phyloP scores from a whole-genome alignment of 2,329 filamentous ascomycete species.

The Penicillium occitanis region DNA sequence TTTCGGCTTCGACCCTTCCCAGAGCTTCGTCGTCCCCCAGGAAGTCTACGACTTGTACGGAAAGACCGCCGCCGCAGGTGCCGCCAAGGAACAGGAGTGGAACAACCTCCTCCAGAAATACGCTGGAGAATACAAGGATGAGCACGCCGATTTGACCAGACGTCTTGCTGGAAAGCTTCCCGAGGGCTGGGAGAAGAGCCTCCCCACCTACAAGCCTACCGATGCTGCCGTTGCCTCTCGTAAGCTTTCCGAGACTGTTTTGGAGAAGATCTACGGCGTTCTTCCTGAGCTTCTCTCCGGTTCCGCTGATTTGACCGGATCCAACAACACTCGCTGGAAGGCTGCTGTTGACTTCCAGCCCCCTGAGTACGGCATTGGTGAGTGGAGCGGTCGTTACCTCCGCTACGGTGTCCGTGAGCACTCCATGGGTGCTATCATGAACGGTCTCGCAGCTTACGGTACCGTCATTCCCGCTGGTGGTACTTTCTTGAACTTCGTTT shows the following conservation, averaged over 20 bases:
- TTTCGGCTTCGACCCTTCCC: constrained; percentile 93
- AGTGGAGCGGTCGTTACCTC: constrained; percentile 84
- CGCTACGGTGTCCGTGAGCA: constrained; percentile 55
- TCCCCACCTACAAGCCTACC: constrained; percentile 84
- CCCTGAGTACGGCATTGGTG: constrained; percentile 77
- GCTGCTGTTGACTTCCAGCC: constrained; percentile 96
- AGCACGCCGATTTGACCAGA: constrained; percentile 77
- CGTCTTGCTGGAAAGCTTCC: constrained; percentile 81
- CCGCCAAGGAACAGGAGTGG: constrained; percentile 90
- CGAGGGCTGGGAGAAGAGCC: constrained; percentile 91
- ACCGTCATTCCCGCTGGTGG: constrained; percentile 90
- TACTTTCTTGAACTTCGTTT: constrained; percentile 99
- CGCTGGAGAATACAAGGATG: constrained; percentile 69
- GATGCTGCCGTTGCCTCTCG: constrained; percentile 86
- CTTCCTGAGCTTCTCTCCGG: constrained; percentile 92
- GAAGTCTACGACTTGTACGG: constrained; percentile 89
- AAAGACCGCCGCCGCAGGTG: constrained; percentile 82
- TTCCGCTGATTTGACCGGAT: constrained; percentile 95
- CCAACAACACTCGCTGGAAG: constrained; percentile 99
- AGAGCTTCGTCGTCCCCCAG: constrained; percentile 91
- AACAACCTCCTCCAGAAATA: constrained; percentile 91
- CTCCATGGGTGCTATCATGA: constrained; percentile 54
- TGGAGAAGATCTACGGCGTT: constrained; percentile 78
- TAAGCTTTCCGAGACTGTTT: constrained; percentile 93
- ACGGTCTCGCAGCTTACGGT: constrained; percentile 89